Percentiles rank a stretch among this genome's conserved stretches.
Conservation (phyloP, 345 rosid genomes). For the Acer saccharum region DNA sequence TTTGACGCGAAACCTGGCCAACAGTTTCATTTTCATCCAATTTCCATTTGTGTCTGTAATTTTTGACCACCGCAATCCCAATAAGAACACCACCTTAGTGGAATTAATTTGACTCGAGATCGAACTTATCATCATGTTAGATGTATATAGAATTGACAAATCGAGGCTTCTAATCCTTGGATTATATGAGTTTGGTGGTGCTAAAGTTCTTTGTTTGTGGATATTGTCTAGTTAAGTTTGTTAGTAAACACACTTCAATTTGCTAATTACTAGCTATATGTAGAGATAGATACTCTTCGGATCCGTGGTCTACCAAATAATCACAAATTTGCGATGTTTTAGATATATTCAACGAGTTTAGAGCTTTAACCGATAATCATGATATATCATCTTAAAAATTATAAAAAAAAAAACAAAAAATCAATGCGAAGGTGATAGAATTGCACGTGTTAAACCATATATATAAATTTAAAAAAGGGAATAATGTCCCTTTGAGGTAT, state of each 20-base stretch:
- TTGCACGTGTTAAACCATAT: background rate
- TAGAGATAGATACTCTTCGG: background rate
- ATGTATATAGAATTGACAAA: background rate
- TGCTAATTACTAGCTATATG: background rate
- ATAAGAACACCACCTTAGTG: background rate
- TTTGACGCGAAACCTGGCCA: slow-evolving; percentile 7
- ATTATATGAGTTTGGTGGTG: background rate
- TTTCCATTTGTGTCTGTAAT: background rate
- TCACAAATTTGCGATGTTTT: background rate
- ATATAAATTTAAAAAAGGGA: background rate
- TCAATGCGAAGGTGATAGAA: background rate
- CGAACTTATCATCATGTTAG: no score
- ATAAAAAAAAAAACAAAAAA: background rate
- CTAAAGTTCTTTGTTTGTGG: background rate
- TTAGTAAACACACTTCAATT: background rate
- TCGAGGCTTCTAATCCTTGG: background rate
- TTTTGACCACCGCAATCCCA: background rate
- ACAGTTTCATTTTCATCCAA: slow-evolving; percentile 1
- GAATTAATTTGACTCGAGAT: no score
- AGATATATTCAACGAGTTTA: background rate
- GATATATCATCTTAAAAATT: background rate
- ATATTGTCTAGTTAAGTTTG: background rate
- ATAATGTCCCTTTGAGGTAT: background rate
- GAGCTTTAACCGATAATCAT: background rate
- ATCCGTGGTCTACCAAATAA: no score